Conservation (phyloP, 352 stramenopile species). For the Pythium coloratum region DNA sequence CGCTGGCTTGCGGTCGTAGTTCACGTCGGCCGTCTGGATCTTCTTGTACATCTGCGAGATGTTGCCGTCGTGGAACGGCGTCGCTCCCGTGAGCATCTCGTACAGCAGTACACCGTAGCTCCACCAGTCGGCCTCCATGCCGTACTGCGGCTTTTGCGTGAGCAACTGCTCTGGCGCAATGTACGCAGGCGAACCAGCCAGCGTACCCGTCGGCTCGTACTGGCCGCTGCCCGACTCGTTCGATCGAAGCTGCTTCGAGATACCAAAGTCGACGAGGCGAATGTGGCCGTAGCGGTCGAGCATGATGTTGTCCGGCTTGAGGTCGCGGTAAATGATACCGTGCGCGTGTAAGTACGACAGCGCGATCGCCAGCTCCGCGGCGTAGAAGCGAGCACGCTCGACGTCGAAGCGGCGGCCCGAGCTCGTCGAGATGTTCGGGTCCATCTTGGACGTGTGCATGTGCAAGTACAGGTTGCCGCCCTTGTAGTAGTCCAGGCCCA, state of each 20-base stretch:
- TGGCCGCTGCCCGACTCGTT: conserved; percentile 32
- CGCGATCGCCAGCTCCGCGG: conserved; percentile 81
- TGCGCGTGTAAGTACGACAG: conserved; percentile 87
- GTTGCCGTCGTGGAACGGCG: conserved; percentile 87
- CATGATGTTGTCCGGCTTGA: conserved; percentile 91
- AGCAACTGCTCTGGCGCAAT: conserved; percentile 84
- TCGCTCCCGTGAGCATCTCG: conserved; percentile 87
- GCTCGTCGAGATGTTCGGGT: conserved; percentile 74
- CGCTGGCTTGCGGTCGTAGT: conserved; percentile 68
- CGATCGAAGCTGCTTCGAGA: conserved; percentile 80
- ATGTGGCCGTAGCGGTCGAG: conserved; percentile 87
- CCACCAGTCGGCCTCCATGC: conserved; percentile 90
- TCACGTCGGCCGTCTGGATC: conserved; percentile 85
- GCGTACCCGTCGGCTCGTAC: conserved; percentile 65
- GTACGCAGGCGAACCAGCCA: conserved; percentile 83
- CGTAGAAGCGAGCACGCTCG: conserved; percentile 84
- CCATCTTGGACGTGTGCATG: conserved; percentile 83
- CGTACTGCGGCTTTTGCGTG: conserved; percentile 82
- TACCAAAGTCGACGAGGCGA: conserved; percentile 88
- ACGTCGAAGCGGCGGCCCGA: conserved; percentile 66
- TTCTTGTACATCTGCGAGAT: conserved; percentile 90
- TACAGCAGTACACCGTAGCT: conserved; percentile 90
- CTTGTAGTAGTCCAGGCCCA: conserved; percentile 86
- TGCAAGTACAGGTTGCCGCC: conserved; percentile 80
- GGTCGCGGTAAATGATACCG: conserved; percentile 85